A percentile compares a stretch with the other conserved stretches of the same genome.
Conservation (phyloP, 179 eudicot species). For the Silene coronaria region DNA sequence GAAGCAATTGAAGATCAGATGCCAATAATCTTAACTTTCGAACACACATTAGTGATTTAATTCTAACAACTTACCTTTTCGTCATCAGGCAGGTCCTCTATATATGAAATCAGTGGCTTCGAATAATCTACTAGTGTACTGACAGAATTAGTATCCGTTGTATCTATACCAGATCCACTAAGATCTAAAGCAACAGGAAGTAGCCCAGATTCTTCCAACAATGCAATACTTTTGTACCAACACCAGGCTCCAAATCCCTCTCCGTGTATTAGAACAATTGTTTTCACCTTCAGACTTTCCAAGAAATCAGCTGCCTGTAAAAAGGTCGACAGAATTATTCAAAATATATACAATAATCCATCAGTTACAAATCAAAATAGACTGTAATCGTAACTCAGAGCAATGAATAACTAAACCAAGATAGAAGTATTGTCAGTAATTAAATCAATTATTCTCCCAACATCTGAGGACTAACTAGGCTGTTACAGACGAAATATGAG, state of each 20-base stretch:
- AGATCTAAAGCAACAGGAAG: conserved; percentile 77
- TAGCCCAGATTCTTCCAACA: conserved; percentile 74
- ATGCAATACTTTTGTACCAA: conserved; percentile 92
- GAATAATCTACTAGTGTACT: conserved; percentile 60
- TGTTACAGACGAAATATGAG: no score
- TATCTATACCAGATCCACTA: conserved; percentile 78
- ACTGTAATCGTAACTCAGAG: neutral
- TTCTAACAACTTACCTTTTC: conserved; percentile 51
- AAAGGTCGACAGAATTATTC: conserved; percentile 4
- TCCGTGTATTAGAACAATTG: conserved; percentile 71
- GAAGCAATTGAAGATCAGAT: conserved; percentile 4
- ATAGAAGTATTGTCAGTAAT: neutral
- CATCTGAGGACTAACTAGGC: neutral
- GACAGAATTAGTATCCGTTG: conserved; percentile 54
- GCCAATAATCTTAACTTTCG: neutral
- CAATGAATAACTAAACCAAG: neutral
- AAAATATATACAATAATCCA: neutral
- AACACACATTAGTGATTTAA: conserved; percentile 7
- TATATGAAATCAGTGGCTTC: conserved; percentile 60
- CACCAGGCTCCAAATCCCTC: conserved; percentile 99
- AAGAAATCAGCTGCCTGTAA: conserved; percentile 60
- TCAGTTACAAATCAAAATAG: neutral
- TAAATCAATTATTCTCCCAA: neutral
- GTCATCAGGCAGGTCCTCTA: conserved; percentile 54
- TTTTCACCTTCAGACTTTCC: conserved; percentile 64